Conservation (phyloP, 2,329 filamentous ascomycete genomes). For the Apiospora sp. region DNA sequence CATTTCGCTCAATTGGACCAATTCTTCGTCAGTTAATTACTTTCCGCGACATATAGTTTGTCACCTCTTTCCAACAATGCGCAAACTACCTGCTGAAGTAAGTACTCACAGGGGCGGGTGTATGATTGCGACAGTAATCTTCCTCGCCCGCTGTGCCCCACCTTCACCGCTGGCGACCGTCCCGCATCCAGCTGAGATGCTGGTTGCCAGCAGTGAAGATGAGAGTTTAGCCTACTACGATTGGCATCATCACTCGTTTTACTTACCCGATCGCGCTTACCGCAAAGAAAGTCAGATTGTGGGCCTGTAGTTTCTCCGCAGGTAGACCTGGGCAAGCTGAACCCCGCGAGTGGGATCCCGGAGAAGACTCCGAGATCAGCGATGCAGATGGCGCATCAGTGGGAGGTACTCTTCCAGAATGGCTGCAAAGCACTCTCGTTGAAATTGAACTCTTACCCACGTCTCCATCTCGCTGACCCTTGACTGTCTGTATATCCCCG, state of each 20-base stretch:
- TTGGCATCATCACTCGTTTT: neutral
- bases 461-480: constrained; percentile 50
- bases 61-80: neutral
- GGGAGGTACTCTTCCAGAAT: neutral
- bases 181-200: neutral
- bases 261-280: no score
- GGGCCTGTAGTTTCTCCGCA: no score
- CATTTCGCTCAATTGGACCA: neutral
- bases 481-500: constrained; percentile 43
- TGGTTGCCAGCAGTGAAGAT: neutral
- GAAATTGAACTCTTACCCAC: constrained; percentile 41
- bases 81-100: no score
- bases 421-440: neutral
- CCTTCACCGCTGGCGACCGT: neutral
- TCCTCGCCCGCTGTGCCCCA: neutral
- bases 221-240: no score
- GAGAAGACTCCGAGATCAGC: neutral
- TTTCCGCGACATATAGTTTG: neutral
- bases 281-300: no score
- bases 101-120: neutral
- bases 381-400: neutral
- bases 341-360: no score
- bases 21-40: neutral
- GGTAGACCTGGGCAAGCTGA: no score
- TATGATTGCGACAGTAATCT: neutral